Evolutionary conservation across 345 rosid genomes (phyloP).

Genomic region (Populus simonii): DNA sequence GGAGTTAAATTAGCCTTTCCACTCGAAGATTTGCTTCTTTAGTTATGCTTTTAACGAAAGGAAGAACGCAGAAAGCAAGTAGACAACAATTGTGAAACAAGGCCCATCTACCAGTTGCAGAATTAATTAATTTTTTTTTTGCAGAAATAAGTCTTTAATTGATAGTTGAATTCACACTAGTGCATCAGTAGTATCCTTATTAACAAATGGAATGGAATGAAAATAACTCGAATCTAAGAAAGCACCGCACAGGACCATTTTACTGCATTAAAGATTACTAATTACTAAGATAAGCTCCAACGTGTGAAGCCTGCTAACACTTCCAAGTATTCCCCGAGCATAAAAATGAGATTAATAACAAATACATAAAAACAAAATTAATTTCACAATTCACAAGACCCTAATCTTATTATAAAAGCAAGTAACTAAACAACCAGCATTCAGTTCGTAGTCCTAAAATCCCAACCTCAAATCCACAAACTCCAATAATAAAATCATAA

Average conservation of each 20-base stretch:
- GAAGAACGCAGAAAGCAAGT: neutral
- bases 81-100: neutral
- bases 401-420: neutral
- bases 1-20: no score
- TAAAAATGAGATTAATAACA: neutral
- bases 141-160: neutral
- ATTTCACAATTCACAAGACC: neutral
- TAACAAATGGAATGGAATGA: neutral
- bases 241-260: no score
- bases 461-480: neutral
- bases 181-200: neutral
- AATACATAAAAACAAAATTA: neutral
- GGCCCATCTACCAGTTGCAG: neutral
- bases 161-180: neutral
- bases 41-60: no score
- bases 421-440: no score
- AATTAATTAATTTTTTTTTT: neutral
- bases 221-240: neutral
- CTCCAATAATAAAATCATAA: neutral
- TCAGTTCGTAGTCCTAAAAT: neutral
- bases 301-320: neutral
- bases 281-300: no score
- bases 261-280: no score
- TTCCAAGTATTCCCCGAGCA: neutral
- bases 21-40: no score